Percentiles rank a stretch among this genome's conserved stretches.
Evolutionary conservation across 176 grass and related monocot genomes (phyloP).

Genomic region (Carex scoparia): DNA sequence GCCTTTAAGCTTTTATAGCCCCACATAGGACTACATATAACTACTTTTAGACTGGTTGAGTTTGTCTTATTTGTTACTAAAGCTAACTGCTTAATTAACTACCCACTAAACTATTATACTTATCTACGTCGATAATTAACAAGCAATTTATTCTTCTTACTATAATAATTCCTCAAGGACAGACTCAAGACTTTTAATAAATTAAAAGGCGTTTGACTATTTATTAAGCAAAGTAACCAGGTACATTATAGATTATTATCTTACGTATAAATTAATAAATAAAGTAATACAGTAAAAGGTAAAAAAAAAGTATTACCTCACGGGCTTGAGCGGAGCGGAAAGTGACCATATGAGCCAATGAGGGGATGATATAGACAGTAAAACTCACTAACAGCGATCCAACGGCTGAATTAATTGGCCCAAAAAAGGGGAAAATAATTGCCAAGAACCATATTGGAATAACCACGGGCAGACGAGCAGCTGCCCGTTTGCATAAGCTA

Average conservation of each 20-base stretch:
- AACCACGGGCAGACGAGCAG: slow-evolving; percentile 79
- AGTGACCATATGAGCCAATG: slow-evolving; percentile 82
- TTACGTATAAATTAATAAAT: background rate
- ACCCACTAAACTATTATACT: background rate
- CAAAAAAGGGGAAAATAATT: slow-evolving; percentile 97
- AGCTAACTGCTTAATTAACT: background rate
- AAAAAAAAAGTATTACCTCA: slow-evolving; percentile 40
- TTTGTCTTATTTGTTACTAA: slow-evolving; percentile 10
- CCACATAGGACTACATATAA: slow-evolving; percentile 6
- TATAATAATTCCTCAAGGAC: background rate
- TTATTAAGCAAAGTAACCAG: background rate
- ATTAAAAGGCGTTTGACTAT: background rate
- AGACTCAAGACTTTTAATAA: background rate
- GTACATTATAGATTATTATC: background rate
- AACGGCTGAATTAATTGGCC: slow-evolving; percentile 97
- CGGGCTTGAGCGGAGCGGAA: slow-evolving; percentile 79
- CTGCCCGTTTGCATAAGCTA: slow-evolving; percentile 90
- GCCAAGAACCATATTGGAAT: slow-evolving; percentile 98
- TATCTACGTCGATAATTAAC: background rate
- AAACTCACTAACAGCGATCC: slow-evolving; percentile 90
- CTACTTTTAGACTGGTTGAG: slow-evolving; percentile 10
- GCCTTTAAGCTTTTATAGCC: background rate
- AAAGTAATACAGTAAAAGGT: background rate
- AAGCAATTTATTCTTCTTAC: background rate
- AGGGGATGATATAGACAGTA: slow-evolving; percentile 95